These are phyloP conservation scores for Penicillium psychrofluorescens DNA, from an alignment of 495 filamentous ascomycete species.

Conservation along the genomic window DNA sequence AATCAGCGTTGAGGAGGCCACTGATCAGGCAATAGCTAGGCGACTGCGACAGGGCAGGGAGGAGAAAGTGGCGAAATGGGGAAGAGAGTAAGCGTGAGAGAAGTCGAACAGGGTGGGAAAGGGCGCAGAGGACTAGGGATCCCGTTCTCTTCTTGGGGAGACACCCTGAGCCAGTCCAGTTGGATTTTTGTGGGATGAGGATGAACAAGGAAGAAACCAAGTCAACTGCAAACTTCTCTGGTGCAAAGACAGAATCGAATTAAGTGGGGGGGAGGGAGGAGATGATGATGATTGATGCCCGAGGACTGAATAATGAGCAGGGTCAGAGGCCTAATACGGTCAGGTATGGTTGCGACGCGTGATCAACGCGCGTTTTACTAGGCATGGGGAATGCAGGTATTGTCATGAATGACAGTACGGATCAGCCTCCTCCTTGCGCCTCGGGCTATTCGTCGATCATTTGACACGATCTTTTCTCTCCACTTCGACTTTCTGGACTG, in stretches of 20 bases:
- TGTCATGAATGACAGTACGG: constrained; percentile 18
- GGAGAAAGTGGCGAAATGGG: too few species aligned
- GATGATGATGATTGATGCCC: constrained; percentile 15
- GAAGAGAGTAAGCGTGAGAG: too few species aligned
- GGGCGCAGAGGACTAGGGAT: too few species aligned
- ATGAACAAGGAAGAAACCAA: too few species aligned
- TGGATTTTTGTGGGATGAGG: too few species aligned
- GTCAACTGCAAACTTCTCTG: too few species aligned
- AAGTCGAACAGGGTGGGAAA: too few species aligned
- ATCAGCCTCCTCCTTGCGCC: not conserved
- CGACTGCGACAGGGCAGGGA: too few species aligned
- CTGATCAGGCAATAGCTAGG: too few species aligned
- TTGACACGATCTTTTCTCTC: not conserved
- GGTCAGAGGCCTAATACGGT: constrained; percentile 9
- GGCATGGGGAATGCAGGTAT: not conserved
- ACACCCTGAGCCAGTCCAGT: too few species aligned
- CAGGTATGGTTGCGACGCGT: constrained; percentile 22
- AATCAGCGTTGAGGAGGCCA: not conserved
- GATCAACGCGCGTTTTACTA: constrained; percentile 26
- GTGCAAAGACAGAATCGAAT: constrained; percentile 2
- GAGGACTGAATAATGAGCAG: constrained; percentile 1
- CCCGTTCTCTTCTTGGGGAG: too few species aligned
- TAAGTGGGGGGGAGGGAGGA: constrained; percentile 8
- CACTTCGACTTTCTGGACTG: not conserved
- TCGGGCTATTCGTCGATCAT: not conserved